A percentile compares a stretch with the other conserved stretches of the same genome.
phyloP scores from a whole-genome alignment of 352 stramenopile genomes.

The Blastocystis sp. region DNA sequence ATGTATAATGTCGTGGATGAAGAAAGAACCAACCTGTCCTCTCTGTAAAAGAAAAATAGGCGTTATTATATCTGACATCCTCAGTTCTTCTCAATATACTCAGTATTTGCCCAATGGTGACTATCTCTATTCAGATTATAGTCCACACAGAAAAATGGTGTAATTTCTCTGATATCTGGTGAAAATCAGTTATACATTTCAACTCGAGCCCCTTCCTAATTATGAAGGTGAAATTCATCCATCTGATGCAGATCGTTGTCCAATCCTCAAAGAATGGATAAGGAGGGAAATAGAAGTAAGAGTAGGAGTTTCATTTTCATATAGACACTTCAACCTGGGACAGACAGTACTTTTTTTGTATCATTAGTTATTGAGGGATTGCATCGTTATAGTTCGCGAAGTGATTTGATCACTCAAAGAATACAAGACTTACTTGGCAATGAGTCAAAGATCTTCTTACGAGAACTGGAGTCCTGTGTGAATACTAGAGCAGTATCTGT shows the following conservation, averaged over 20 bases:
- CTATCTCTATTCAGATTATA: constrained; percentile 1
- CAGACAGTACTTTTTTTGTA: background rate
- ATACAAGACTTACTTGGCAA: background rate
- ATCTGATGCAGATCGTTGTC: background rate
- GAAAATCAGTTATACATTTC: background rate
- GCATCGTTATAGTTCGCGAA: background rate
- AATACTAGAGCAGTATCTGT: background rate
- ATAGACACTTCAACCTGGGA: constrained; percentile 37
- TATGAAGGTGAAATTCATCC: background rate
- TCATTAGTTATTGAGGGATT: background rate
- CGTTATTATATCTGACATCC: constrained; percentile 20
- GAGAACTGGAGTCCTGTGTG: background rate
- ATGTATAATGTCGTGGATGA: constrained; percentile 45
- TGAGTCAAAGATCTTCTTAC: background rate
- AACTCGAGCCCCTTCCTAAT: background rate
- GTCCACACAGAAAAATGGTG: background rate
- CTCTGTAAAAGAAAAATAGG: constrained; percentile 10
- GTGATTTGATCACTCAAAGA: background rate
- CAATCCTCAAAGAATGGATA: constrained; percentile 17
- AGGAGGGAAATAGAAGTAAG: constrained; percentile 6
- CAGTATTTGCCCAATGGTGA: constrained; percentile 25
- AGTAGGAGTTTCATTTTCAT: background rate
- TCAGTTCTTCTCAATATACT: constrained; percentile 17
- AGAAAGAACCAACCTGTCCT: background rate
- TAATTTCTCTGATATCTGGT: background rate